phyloP scores from a whole-genome alignment of 176 grass and related monocot genomes.

The Cymbopogon citratus region DNA sequence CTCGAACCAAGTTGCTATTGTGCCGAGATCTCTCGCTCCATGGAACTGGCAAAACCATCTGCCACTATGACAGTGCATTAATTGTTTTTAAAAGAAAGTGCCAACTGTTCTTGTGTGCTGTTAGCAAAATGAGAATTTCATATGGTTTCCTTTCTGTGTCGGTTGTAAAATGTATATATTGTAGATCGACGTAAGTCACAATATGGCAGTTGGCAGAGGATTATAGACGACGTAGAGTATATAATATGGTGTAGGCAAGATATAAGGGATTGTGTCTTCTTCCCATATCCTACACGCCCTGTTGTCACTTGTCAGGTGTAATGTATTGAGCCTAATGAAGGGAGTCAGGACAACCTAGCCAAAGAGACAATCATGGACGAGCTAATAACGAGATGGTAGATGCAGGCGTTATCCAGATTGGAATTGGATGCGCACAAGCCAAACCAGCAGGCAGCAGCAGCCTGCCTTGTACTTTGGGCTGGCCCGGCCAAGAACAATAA shows the following conservation, averaged over 20 bases:
- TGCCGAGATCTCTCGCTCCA: too few species aligned
- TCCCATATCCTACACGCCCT: not conserved
- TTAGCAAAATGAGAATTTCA: not conserved
- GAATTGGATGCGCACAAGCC: conserved; percentile 26
- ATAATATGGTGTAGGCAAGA: not conserved
- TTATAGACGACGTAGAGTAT: not conserved
- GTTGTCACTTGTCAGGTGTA: not conserved
- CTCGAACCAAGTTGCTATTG: not conserved
- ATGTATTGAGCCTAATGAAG: not conserved
- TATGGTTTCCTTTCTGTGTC: not conserved
- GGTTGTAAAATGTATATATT: not conserved
- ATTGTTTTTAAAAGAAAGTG: not conserved
- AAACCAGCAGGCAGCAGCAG: conserved; percentile 11
- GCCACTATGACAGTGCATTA: not conserved
- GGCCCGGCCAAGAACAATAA: conserved; percentile 21
- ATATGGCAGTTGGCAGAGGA: not conserved
- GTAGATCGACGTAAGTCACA: not conserved
- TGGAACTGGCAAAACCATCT: not conserved
- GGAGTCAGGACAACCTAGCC: conserved; percentile 7
- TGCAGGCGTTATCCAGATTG: conserved; percentile 32
- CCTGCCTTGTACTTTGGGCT: conserved; percentile 5
- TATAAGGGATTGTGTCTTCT: not conserved
- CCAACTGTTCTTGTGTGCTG: not conserved
- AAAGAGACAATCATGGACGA: conserved; percentile 31
- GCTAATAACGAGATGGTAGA: conserved; percentile 16